Base-by-base conservation (phyloP, 805 yeast species). In the Isabelozyma gotoi region DNA sequence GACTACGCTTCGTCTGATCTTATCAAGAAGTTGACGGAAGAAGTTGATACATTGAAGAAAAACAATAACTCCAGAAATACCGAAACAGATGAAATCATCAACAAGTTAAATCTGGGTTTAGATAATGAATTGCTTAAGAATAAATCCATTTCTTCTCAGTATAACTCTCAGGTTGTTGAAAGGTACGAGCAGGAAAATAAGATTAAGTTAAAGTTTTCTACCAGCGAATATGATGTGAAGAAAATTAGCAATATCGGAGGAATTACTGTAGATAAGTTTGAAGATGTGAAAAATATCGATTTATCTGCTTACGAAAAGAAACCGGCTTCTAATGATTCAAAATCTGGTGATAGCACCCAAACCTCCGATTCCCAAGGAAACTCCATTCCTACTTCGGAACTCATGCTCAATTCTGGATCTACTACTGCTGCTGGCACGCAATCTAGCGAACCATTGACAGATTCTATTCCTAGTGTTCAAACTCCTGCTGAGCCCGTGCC, bases 211-310 rank as follows among this genome's bases (percentile, higher is more conserved):
- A 36, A 44, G 10, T 40, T 61, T 38, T 50, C 52, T 31, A 45
- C 44, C 29, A 46, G 46, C 5, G 39, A 34, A 16, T 59, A 48
- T 46, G 34, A 42, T 12, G 35, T 16, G 4, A 40, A 43, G 7
- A 36, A 38, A 14, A 44, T 43, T 15, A 33, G 43, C 1, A 38
- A 35, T 17, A 33, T 51, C 8, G 56, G 56, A 5, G 43, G 41
- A 7, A 34, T 52, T 3, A 33, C 51, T 16, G 58, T 56, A 1
- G 58, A 56, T 4, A 50, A 43, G 15, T 52, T 54, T 39, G 65
- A 58, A 43, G 63, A 63, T 39, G 62, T 55, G 7, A 40, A 49
- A 16, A 48, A 55, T 21, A 49, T 50, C 8, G 64, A 62, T 40
- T 31, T 45, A 10, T 41, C 49, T n/a, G 48, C 56, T 5, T 49